Percentiles rank a stretch among this genome's conserved stretches.
Evolutionary conservation across 2,329 filamentous ascomycete species (phyloP).

Genomic region (Alternaria sp.): DNA sequence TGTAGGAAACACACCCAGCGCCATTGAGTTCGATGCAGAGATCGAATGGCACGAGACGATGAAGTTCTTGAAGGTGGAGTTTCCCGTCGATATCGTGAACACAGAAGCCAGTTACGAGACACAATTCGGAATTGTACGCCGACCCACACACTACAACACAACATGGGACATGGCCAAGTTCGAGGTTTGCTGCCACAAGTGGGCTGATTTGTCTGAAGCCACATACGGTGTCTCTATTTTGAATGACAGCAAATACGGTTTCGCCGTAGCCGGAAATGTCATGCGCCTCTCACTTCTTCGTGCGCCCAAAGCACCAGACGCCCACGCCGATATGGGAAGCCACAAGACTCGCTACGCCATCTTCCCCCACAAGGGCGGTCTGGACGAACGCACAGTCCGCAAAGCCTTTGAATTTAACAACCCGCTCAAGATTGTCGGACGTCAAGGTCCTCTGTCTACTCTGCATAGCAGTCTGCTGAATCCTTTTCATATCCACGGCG

Average conservation of each 20-base stretch:
- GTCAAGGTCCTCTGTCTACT: constrained; percentile 44
- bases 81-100: constrained; percentile 89
- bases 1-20: constrained; percentile 70
- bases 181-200: constrained; percentile 95
- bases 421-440: constrained; percentile 68
- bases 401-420: constrained; percentile 93
- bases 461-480: constrained; percentile 47
- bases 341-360: constrained; percentile 92
- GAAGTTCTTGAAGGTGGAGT: constrained; percentile 99
- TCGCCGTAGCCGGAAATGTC: constrained; percentile 85
- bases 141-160: constrained; percentile 98
- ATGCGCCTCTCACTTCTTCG: constrained; percentile 91
- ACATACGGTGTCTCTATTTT: constrained; percentile 91
- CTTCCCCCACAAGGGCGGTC: constrained; percentile 78
- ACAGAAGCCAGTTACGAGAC: constrained; percentile 96
- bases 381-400: constrained; percentile 78
- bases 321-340: constrained; percentile 90
- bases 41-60: constrained; percentile 98
- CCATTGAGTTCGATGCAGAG: constrained; percentile 80
- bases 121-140: constrained; percentile 86
- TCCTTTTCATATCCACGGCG: constrained; percentile 73
- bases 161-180: constrained; percentile 98
- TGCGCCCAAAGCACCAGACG: constrained; percentile 91
- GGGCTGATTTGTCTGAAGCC: constrained; percentile 87
- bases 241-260: constrained; percentile 96